Base-by-base conservation (phyloP, 2,329 filamentous ascomycete genomes). In the Nothophoma quercina region DNA sequence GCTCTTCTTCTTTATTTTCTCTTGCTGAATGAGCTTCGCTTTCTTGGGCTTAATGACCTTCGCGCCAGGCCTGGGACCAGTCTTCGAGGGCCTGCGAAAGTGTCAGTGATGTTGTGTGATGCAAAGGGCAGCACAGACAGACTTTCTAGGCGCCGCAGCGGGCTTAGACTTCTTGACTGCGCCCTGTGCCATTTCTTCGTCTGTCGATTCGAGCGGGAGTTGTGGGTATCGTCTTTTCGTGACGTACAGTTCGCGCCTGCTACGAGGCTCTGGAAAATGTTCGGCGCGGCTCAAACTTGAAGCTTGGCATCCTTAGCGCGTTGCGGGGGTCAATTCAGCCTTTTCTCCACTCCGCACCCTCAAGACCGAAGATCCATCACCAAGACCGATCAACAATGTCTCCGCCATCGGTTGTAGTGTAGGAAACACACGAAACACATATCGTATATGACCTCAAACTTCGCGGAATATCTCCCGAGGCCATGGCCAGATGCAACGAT, bases 41-140 rank as follows among this genome's bases (percentile, higher is more conserved):
- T 88, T 89, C 74, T 88, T 88, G 3, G 88, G 87, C 44, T 86
- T 86, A 64, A 90, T 87, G 42, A 83, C 79, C 39, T 85, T 80
- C 13, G 80, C 76, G 42, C 87, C 87, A 56, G 81, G 83, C 66
- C 83, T 84, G 7, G 81, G 82, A 10, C 79, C 78, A 28, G 78
- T 71, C 22, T 58, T 47, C 26, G 68, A 67, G 45, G 70, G 64
- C 56, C 70, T 75, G 39, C 51, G 5, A 18, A 42, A 46, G 21
- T 25, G 16, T 35, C 9, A 51, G 59, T 41, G 59, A 55, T 47
- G 29, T n/a, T 23, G 33, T 15, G 16, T 21, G n/a, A 21, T 13
- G 7, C 22, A n/a, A 23, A 22, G 9, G 5, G 32, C n/a, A 19
- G 23, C 1, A 25, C 42, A 21, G 15, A 28, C 68, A 41, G 67